phyloP scores from a whole-genome alignment of 257 asterid genomes.

The Fraxinus excelsior region DNA sequence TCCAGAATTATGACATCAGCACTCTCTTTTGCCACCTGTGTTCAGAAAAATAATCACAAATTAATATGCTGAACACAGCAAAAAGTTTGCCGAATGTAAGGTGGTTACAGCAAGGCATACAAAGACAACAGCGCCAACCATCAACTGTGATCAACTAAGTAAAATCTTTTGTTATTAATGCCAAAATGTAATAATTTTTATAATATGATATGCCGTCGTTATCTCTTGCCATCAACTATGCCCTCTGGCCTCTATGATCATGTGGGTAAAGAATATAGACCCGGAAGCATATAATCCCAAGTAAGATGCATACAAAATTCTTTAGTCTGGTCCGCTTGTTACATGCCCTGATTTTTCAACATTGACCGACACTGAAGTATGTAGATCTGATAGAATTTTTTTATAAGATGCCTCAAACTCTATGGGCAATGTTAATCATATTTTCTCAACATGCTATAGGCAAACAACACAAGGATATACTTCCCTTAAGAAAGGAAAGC shows the following conservation, averaged over 20 bases:
- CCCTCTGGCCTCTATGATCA: background rate
- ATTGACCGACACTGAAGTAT: background rate
- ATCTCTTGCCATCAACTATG: background rate
- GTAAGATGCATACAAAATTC: background rate
- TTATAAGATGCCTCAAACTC: background rate
- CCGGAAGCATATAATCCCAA: too few relatives aligned
- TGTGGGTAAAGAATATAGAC: too few relatives aligned
- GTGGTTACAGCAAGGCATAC: background rate
- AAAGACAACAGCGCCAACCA: background rate
- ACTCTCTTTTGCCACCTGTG: constrained; percentile 92
- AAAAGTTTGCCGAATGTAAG: background rate
- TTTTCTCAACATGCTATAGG: background rate
- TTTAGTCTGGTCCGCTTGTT: background rate
- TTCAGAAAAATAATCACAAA: constrained; percentile 3
- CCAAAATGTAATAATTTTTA: background rate
- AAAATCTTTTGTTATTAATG: background rate
- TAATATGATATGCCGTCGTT: background rate
- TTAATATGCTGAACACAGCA: background rate
- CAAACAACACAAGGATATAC: background rate
- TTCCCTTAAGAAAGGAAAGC: background rate
- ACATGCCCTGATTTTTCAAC: background rate
- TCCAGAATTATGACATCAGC: constrained; percentile 90
- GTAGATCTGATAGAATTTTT: background rate
- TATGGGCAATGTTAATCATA: background rate
- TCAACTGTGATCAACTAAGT: background rate